phyloP scores from a whole-genome alignment of 495 filamentous ascomycete genomes.

The Penicillium canariense region DNA sequence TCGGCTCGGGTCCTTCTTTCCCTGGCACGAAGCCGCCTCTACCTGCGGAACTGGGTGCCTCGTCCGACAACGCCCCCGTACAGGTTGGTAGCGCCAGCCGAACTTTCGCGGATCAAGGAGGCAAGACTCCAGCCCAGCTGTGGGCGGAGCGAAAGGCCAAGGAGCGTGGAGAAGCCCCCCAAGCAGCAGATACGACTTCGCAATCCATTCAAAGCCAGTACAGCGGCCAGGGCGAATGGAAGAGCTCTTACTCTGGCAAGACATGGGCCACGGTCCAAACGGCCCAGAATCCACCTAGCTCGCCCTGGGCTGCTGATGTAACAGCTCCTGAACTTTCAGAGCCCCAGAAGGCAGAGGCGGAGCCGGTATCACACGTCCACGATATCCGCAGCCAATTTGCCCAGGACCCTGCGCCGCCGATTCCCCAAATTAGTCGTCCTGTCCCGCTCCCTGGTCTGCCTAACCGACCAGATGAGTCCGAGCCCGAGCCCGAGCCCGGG shows the following conservation, averaged over 20 bases:
- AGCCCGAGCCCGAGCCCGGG: slow-evolving; percentile 35
- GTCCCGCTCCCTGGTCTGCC: slow-evolving; percentile 74
- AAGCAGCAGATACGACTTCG: slow-evolving; percentile 39
- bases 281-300: slow-evolving; percentile 60
- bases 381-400: slow-evolving; percentile 77
- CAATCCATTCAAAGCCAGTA: slow-evolving; percentile 56
- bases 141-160: slow-evolving; percentile 96
- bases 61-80: slow-evolving; percentile 47
- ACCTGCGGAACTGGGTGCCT: slow-evolving; percentile 59
- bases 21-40: slow-evolving; percentile 84
- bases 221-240: slow-evolving; percentile 75
- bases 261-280: slow-evolving; percentile 82
- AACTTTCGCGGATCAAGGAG: slow-evolving; percentile 91
- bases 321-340: slow-evolving; percentile 46
- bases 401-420: slow-evolving; percentile 32
- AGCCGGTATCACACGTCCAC: slow-evolving; percentile 57
- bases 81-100: slow-evolving; percentile 78
- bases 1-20: slow-evolving; percentile 67
- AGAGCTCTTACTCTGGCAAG: slow-evolving; percentile 85
- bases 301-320: slow-evolving; percentile 58
- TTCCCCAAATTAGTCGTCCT: slow-evolving; percentile 43
- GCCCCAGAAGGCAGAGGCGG: slow-evolving; percentile 46
- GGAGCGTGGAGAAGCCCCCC: slow-evolving; percentile 58
- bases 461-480: slow-evolving; percentile 40
- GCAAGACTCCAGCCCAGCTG: slow-evolving; percentile 93